Base-by-base conservation (phyloP, 1,284 basidiomycete species). In the Marasmius tenuissimus region DNA sequence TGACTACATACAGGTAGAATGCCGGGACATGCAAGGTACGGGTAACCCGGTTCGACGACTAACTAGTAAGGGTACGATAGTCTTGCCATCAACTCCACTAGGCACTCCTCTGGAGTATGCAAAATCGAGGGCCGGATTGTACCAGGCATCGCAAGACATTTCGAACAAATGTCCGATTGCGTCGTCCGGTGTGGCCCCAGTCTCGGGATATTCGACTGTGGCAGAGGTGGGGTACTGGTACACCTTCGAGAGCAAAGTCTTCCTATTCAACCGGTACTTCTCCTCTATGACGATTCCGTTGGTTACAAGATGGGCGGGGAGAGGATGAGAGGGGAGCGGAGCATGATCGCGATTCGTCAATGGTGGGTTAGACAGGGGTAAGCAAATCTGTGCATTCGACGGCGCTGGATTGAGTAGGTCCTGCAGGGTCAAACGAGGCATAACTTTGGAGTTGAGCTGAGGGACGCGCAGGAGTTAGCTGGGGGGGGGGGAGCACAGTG, bases 1-100 rank as follows among this genome's bases (percentile, higher is more conserved):
- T 59, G 18, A 12, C n/a, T 40, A 61, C 63, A 34, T 64, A 64
- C 63, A 64, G 10, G 63, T 64, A 8, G 49, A 55, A 34, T 61
- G 56, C 20, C 20, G 8, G 3, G 20, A 16, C 16, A n/a, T 45
- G 39, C 63, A 61, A 14, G 56, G 52, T 37, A 64, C 60, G 35
- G 45, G 40, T 42, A 58, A 34, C 3, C 56, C 47, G 1, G 51
- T 61, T 4, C n/a, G 10, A 22, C 55, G 51, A 47, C 54, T 45
- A 9, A 58, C 40, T 6, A 63, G 47, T 33, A 63, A 38, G 20
- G 52, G 22, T 7, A 47, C 27, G 27, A 38, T 45, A n/a, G 48
- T n/a, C n/a, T 48, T 27, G 6, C 8, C 4, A 11, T 35, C 18
- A 27, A 35, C 33, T 10, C 64, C 61, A 9, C 34, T 3, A 16